These are phyloP conservation scores for Sarocladiaceae sp. DNA, from an alignment of 2,329 filamentous ascomycete species.

Conservation along the genomic window DNA sequence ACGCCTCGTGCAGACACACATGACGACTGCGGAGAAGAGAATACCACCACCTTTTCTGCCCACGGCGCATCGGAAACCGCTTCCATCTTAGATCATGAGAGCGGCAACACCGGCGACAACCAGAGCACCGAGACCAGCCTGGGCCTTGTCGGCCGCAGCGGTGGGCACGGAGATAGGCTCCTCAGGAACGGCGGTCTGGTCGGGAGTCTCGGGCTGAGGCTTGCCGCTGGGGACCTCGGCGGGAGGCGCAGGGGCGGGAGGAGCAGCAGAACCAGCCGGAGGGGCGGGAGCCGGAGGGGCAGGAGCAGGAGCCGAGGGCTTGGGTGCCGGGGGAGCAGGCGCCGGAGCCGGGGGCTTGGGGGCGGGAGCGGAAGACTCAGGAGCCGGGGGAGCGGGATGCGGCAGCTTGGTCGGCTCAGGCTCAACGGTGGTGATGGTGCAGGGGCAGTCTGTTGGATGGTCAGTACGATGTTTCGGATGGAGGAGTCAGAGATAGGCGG, in stretches of 20 bases:
- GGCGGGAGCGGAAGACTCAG: constrained; percentile 11
- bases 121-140: constrained; percentile 29
- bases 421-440: constrained; percentile 30
- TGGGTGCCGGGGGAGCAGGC: constrained; percentile 16
- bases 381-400: constrained; percentile 11
- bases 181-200: background rate
- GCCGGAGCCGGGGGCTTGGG: constrained; percentile 14
- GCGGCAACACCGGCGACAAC: constrained; percentile 32
- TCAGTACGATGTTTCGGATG: constrained; percentile 17
- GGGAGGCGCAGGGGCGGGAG: constrained; percentile 7
- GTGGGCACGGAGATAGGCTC: constrained; percentile 17
- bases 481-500: background rate
- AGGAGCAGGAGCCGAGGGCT: constrained; percentile 11
- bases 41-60: background rate
- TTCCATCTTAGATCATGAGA: constrained; percentile 25
- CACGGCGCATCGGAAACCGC: background rate
- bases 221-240: background rate
- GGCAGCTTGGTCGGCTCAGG: constrained; percentile 11
- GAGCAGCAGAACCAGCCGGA: constrained; percentile 4
- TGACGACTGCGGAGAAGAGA: background rate
- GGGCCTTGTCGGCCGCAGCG: constrained; percentile 30
- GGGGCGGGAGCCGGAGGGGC: constrained; percentile 5
- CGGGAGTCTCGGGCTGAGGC: constrained; percentile 1
- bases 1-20: background rate
- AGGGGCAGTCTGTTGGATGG: constrained; percentile 36